A percentile compares a stretch with the other conserved stretches of the same genome.
Evolutionary conservation across 176 grass and related monocot genomes (phyloP).

Genomic region (Raddia guianensis): DNA sequence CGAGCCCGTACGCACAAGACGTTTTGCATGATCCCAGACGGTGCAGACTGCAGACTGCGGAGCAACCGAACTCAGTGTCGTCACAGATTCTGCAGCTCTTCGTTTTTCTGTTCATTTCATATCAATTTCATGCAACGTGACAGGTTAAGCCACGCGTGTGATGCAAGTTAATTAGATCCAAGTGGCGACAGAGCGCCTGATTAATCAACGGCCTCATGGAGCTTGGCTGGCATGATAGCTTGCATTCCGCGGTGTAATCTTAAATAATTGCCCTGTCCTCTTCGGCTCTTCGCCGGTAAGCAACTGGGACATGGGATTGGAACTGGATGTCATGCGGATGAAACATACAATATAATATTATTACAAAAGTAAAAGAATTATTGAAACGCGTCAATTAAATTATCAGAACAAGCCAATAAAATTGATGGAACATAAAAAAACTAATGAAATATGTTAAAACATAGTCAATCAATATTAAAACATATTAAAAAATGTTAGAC

Average conservation of each 20-base stretch:
- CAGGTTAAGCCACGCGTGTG: constrained; percentile 9
- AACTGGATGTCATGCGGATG: too few relatives aligned
- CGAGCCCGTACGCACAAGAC: too few relatives aligned
- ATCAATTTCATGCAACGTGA: neutral
- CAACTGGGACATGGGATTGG: neutral
- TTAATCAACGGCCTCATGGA: constrained; percentile 13
- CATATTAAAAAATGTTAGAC: too few relatives aligned
- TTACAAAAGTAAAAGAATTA: too few relatives aligned
- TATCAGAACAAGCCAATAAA: too few relatives aligned
- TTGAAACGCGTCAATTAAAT: too few relatives aligned
- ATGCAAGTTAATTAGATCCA: constrained; percentile 27
- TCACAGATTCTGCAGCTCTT: neutral
- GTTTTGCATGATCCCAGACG: neutral
- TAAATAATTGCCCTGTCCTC: constrained; percentile 43
- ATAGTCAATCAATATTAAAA: too few relatives aligned
- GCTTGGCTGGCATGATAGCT: neutral
- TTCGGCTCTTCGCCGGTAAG: constrained; percentile 29
- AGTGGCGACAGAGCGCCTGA: neutral
- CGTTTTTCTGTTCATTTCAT: neutral
- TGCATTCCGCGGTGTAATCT: neutral
- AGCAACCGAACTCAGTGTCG: neutral
- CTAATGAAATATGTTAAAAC: too few relatives aligned
- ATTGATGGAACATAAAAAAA: too few relatives aligned
- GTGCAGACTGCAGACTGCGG: neutral
- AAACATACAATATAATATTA: too few relatives aligned